Evolutionary conservation across 306 rosid genomes (phyloP).

Genomic region (Astragalus membranaceus): DNA sequence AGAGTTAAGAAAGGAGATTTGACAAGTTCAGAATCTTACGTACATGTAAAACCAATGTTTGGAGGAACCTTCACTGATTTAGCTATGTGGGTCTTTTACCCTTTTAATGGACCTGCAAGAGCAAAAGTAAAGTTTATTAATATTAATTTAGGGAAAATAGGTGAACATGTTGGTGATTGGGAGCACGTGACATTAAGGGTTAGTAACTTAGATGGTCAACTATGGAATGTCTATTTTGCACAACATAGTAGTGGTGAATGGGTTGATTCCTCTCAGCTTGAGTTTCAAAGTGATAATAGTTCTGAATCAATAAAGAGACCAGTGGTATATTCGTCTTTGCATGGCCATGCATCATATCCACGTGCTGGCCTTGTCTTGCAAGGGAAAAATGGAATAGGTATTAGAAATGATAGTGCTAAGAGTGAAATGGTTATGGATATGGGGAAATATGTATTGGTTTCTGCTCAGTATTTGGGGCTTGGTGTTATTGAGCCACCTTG

Average conservation of each 20-base stretch:
- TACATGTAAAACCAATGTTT: slow-evolving; percentile 68
- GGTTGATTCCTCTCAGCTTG: slow-evolving; percentile 62
- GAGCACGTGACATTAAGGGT: slow-evolving; percentile 66
- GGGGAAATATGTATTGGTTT: slow-evolving; percentile 28
- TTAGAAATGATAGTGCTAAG: slow-evolving; percentile 53
- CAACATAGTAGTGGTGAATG: slow-evolving; percentile 63
- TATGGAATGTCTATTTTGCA: slow-evolving; percentile 45
- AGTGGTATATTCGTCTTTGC: slow-evolving; percentile 51
- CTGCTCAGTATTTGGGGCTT: slow-evolving; percentile 47
- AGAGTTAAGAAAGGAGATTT: slow-evolving; percentile 58
- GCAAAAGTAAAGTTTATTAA: slow-evolving; percentile 51
- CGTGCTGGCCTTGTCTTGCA: slow-evolving; percentile 56
- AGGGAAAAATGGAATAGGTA: slow-evolving; percentile 42
- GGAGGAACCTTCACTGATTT: slow-evolving; percentile 69
- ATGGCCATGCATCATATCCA: slow-evolving; percentile 67
- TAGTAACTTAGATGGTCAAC: slow-evolving; percentile 63
- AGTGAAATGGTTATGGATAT: slow-evolving; percentile 33
- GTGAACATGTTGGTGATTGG: slow-evolving; percentile 81
- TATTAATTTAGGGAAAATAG: slow-evolving; percentile 48
- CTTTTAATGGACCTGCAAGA: slow-evolving; percentile 68
- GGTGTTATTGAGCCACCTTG: slow-evolving; percentile 56
- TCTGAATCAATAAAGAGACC: slow-evolving; percentile 7
- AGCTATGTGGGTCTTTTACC: slow-evolving; percentile 72
- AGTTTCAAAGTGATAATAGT: slow-evolving; percentile 24
- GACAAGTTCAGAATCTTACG: slow-evolving; percentile 29